Percentiles rank a stretch among this genome's conserved stretches.
phyloP scores from a whole-genome alignment of 495 filamentous ascomycete species.

The Neurospora pannonica region DNA sequence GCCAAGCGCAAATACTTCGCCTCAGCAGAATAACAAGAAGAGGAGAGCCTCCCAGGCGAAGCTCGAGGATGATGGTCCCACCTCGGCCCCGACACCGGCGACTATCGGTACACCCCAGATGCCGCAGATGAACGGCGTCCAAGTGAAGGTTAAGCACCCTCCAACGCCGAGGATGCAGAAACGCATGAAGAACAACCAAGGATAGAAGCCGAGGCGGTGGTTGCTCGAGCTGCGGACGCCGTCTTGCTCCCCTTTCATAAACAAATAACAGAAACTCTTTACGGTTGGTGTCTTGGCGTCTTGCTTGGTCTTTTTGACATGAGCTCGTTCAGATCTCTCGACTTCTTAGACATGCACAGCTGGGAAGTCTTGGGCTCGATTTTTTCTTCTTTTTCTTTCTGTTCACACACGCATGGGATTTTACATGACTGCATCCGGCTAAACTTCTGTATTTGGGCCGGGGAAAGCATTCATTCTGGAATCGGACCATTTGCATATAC shows the following conservation, averaged over 20 bases:
- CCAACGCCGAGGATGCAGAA: constrained; percentile 39
- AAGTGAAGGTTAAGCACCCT: constrained; percentile 32
- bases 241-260: not conserved
- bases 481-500: constrained; percentile 13
- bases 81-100: constrained; percentile 34
- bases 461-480: constrained; percentile 5
- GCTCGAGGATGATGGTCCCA: constrained; percentile 52
- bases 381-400: not conserved
- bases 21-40: constrained; percentile 68
- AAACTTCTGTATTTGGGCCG: constrained; percentile 1
- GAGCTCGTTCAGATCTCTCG: not conserved
- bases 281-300: constrained; percentile 1
- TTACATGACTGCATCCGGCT: not conserved
- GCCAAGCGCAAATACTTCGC: constrained; percentile 76
- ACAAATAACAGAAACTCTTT: not conserved
- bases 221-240: not conserved
- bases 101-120: constrained; percentile 31
- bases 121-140: constrained; percentile 39
- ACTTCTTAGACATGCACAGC: not conserved
- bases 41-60: constrained; percentile 70
- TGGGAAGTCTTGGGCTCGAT: not conserved
- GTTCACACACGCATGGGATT: not conserved
- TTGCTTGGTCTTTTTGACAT: not conserved
- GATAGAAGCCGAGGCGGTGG: constrained; percentile 3
- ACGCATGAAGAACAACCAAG: constrained; percentile 31